These are phyloP conservation scores for Fusarium robinianum DNA, from an alignment of 2,329 filamentous ascomycete genomes.

Conservation along the genomic window DNA sequence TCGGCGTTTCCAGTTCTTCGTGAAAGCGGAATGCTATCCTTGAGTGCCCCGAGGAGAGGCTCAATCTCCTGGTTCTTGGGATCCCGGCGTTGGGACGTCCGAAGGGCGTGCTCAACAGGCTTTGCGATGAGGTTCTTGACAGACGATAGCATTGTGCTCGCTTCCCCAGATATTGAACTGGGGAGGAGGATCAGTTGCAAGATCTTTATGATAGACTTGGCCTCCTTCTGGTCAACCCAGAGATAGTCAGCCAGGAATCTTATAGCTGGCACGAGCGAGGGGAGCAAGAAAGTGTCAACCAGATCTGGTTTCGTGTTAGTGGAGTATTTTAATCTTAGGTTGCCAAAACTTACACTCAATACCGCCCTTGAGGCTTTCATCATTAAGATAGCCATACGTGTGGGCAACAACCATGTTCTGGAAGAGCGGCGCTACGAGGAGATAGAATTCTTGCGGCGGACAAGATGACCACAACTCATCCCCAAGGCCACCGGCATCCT, in stretches of 20 bases:
- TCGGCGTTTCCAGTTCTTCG: constrained; percentile 66
- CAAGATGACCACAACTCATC: constrained; percentile 84
- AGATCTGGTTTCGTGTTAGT: constrained; percentile 57
- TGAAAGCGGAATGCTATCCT: constrained; percentile 60
- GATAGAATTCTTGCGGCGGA: constrained; percentile 80
- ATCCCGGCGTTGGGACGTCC: constrained; percentile 67
- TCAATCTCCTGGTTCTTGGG: constrained; percentile 72
- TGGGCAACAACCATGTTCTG: constrained; percentile 74
- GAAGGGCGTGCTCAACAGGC: constrained; percentile 68
- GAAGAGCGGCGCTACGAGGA: constrained; percentile 76
- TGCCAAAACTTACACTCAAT: constrained; percentile 66
- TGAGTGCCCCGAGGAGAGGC: constrained; percentile 68
- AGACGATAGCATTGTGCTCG: constrained; percentile 69
- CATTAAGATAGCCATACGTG: constrained; percentile 65
- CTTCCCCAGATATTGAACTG: constrained; percentile 71
- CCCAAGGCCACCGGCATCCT: constrained; percentile 71
- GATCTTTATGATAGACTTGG: constrained; percentile 71
- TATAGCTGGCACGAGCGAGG: constrained; percentile 74
- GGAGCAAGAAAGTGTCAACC: constrained; percentile 79
- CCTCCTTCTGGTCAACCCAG: constrained; percentile 67
- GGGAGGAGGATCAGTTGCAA: constrained; percentile 74
- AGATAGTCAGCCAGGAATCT: constrained; percentile 73
- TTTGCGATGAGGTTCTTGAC: constrained; percentile 74
- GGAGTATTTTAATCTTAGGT: fast-evolving
- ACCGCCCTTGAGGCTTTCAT: constrained; percentile 73